Evolutionary conservation across 805 yeast genomes (phyloP).

Genomic region (Ogataea sp.): DNA sequence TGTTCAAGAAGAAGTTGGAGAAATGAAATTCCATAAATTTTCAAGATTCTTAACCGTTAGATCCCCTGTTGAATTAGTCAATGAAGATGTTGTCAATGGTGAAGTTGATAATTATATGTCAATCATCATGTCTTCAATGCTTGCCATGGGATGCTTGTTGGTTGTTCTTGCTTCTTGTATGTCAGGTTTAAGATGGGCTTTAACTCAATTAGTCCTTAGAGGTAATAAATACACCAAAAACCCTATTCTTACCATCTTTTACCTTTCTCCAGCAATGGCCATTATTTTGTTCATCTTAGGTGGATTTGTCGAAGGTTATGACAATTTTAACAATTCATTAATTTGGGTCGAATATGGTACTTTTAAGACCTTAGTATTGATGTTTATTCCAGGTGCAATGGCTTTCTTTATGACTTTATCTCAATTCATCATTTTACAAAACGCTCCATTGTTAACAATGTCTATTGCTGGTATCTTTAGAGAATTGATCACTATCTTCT

Average conservation of each 20-base stretch:
- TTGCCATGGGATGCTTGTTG: conserved; percentile 52
- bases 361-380: conserved; percentile 40
- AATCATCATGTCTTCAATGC: conserved; percentile 7
- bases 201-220: conserved; percentile 71
- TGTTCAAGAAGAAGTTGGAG: conserved; percentile 13
- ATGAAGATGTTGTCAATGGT: conserved; percentile 7
- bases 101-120: conserved; percentile 3
- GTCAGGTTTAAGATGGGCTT: conserved; percentile 87
- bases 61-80: conserved; percentile 6
- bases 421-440: conserved; percentile 71
- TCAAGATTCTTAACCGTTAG: conserved; percentile 11
- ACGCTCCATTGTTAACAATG: conserved; percentile 74
- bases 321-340: conserved; percentile 36
- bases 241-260: conserved; percentile 74
- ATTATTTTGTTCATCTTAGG: conserved; percentile 52
- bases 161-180: conserved; percentile 69
- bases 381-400: conserved; percentile 69
- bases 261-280: conserved; percentile 76
- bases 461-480: conserved; percentile 89
- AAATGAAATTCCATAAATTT: conserved; percentile 9
- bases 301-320: conserved; percentile 60
- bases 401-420: conserved; percentile 83
- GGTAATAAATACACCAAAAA: conserved; percentile 49
- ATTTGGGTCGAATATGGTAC: conserved; percentile 57
- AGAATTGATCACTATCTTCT: conserved; percentile 70